phyloP scores from a whole-genome alignment of 2,329 filamentous ascomycete species.

The Fusarium sp. region DNA sequence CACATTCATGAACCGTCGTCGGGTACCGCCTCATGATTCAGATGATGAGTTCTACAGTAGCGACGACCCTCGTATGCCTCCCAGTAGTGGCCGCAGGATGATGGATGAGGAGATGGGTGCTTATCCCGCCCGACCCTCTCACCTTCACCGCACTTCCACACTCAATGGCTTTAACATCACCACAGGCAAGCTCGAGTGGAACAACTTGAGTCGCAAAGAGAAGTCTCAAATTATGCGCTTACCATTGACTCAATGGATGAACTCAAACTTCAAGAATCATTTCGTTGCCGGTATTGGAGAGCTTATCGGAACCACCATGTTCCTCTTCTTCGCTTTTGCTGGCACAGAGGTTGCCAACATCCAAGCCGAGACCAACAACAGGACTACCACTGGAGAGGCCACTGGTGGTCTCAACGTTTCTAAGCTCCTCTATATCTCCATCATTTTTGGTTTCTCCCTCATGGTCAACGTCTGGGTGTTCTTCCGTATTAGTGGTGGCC shows the following conservation, averaged over 20 bases:
- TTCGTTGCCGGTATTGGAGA: slow-evolving; percentile 56
- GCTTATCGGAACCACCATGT: slow-evolving; percentile 59
- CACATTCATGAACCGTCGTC: slow-evolving; percentile 43
- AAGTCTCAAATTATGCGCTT: slow-evolving; percentile 60
- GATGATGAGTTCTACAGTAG: slow-evolving; percentile 44
- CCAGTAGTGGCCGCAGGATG: slow-evolving; percentile 30
- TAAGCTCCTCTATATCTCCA: slow-evolving; percentile 58
- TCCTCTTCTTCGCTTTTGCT: slow-evolving; percentile 60
- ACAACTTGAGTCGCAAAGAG: slow-evolving; percentile 55
- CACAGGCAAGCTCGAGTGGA: slow-evolving; percentile 54
- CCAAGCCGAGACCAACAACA: slow-evolving; percentile 49
- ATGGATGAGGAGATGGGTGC: slow-evolving; percentile 47
- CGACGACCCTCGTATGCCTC: slow-evolving; percentile 38
- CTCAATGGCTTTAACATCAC: slow-evolving; percentile 35
- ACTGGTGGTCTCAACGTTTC: slow-evolving; percentile 60
- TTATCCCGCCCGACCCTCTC: slow-evolving; percentile 7
- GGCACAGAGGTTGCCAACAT: slow-evolving; percentile 58
- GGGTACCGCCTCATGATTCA: slow-evolving; percentile 41
- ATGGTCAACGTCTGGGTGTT: slow-evolving; percentile 64
- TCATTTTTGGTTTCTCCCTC: slow-evolving; percentile 59
- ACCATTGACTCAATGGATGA: slow-evolving; percentile 62
- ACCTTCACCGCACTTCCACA: slow-evolving; percentile 29
- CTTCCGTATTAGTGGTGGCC: slow-evolving; percentile 59
- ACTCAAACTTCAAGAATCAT: slow-evolving; percentile 61
- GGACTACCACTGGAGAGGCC: slow-evolving; percentile 58